A percentile compares a stretch with the other conserved stretches of the same genome.
phyloP scores from a whole-genome alignment of 768 basidiomycete genomes.

The Candolleomyces efflorescens region DNA sequence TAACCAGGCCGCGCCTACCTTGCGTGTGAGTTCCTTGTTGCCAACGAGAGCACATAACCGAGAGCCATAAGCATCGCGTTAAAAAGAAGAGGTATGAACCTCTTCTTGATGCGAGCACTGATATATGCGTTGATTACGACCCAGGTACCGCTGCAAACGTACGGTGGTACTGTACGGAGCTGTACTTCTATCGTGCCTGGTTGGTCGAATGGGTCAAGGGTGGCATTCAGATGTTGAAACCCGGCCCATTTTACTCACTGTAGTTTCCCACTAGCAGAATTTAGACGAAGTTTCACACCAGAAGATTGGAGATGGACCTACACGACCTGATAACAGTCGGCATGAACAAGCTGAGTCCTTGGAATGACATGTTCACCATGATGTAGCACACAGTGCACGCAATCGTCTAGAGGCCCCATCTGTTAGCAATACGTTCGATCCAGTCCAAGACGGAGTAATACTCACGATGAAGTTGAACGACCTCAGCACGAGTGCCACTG shows the following conservation, averaged over 20 bases:
- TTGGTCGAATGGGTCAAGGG: not conserved
- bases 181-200: constrained; percentile 26
- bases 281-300: not conserved
- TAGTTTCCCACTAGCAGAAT: constrained; percentile 26
- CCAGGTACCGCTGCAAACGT: constrained; percentile 31
- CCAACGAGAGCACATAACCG: constrained; percentile 33
- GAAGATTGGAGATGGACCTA: constrained; percentile 18
- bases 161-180: constrained; percentile 38
- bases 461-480: constrained; percentile 17
- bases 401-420: constrained; percentile 20
- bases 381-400: constrained; percentile 26
- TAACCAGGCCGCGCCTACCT: not conserved
- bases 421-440: no score
- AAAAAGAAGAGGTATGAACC: constrained; percentile 23
- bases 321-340: constrained; percentile 43
- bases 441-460: not conserved
- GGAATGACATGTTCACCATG: constrained; percentile 39
- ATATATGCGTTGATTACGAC: constrained; percentile 23
- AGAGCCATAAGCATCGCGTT: constrained; percentile 27
- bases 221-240: not conserved
- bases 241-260: constrained; percentile 19
- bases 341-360: constrained; percentile 41
- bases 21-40: constrained; percentile 29
- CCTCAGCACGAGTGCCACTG: constrained; percentile 3
- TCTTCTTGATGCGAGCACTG: constrained; percentile 24